Base-by-base conservation (phyloP, 2,329 filamentous ascomycete genomes). In the Pseudocercospora vitis region DNA sequence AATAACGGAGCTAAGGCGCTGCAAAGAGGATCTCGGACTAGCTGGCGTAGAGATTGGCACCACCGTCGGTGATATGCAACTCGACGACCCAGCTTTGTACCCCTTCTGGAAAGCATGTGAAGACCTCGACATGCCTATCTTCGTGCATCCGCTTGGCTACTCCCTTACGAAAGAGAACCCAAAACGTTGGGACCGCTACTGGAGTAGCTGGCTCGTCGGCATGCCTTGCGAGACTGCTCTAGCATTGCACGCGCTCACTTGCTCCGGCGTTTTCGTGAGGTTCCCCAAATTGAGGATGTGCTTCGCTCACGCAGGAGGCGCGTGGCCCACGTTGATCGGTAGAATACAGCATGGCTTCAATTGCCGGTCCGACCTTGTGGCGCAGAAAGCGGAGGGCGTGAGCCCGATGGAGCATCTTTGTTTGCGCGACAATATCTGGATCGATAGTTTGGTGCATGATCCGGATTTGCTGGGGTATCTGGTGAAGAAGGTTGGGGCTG, bases 301-400 rank as follows among this genome's bases (percentile, higher is more conserved):
- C 23, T 56, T 56, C 24, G 53, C 53, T n/a, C 53, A 56, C 29
- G 53, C 53, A 6, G 53, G 53, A 28, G 53, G 53, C 12, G 53
- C 53, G 11, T 56, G 35, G 35, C 48, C 53, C 21, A 35, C 44
- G 19, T 24, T 56, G 7, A 47, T 56, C 14, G 53, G 53, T 12
- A 40, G 53, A 9, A 56, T 56, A 2, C 53, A 56, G 42, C 53
- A 56, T 23, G 53, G 53, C 6, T 56, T 39, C n/a, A 49, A 52
- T 23, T 52, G 48, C 18, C 45, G 53, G 35, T 49, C 48, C 3
- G 53, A 56, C 21, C 44, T 56, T 8, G 53, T 56, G 8, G 53
- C 53, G 5, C n/a, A 39, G 7, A 37, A 52, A 2, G 53, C 53
- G 4, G 32, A 33, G 29, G 44, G 49, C 9, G 48, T 52, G 6